phyloP scores from a whole-genome alignment of 2,329 filamentous ascomycete species.

The Alternaria hordeiaustralica region DNA sequence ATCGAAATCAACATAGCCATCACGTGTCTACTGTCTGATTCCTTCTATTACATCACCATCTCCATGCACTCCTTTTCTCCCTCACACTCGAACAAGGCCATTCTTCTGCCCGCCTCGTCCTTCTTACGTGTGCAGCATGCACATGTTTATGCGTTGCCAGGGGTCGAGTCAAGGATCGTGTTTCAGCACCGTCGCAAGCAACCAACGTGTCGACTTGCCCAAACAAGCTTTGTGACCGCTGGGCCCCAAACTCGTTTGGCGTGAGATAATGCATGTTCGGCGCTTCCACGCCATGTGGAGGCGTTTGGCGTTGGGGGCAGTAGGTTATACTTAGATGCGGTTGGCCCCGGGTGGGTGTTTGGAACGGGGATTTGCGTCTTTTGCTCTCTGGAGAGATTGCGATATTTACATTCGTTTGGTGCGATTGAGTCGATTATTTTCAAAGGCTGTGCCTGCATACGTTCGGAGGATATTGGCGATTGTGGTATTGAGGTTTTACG shows the following conservation, averaged over 20 bases:
- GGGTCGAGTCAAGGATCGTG: background rate
- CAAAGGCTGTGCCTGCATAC: background rate
- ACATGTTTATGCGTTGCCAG: background rate
- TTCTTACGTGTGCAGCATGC: background rate
- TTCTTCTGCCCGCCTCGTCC: background rate
- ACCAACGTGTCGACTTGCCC: conserved; percentile 19
- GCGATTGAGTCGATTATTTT: background rate
- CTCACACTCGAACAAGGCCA: background rate
- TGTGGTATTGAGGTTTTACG: conserved; percentile 4
- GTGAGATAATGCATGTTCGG: conserved; percentile 15
- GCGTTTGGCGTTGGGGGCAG: background rate
- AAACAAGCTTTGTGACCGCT: conserved; percentile 17
- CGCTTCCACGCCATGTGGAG: background rate
- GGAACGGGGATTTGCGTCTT: background rate
- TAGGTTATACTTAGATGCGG: conserved; percentile 5
- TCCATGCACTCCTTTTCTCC: background rate
- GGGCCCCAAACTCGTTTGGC: conserved; percentile 21
- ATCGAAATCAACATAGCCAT: conserved; percentile 4
- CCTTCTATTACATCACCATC: background rate
- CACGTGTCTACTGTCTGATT: background rate
- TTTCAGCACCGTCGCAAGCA: conserved; percentile 38
- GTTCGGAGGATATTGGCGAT: background rate
- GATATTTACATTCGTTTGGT: background rate
- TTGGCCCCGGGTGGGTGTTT: background rate
- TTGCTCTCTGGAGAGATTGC: background rate